These are phyloP conservation scores for Diplodia mutila DNA, from an alignment of 2,329 filamentous ascomycete genomes.

Conservation along the genomic window DNA sequence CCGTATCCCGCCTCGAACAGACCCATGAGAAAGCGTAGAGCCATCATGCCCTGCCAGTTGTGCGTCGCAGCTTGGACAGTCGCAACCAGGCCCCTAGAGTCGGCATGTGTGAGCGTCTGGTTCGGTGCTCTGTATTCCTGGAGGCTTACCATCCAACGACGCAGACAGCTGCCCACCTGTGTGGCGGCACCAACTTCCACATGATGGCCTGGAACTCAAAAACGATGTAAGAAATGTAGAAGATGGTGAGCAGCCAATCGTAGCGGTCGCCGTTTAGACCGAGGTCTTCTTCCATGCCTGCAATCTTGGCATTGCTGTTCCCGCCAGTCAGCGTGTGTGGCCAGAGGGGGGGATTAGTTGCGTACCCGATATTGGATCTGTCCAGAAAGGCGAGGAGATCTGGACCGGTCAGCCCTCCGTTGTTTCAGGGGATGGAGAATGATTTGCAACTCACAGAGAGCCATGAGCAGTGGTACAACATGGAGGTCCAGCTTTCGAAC, in stretches of 20 bases:
- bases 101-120: not conserved
- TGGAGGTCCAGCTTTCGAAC: conserved; percentile 38
- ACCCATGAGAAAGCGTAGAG: conserved; percentile 42
- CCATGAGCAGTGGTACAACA: conserved; percentile 39
- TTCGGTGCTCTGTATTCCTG: not conserved
- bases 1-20: conserved; percentile 50
- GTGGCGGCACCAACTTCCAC: conserved; percentile 44
- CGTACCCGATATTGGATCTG: conserved; percentile 45
- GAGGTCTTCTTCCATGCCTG: conserved; percentile 44
- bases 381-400: conserved; percentile 43
- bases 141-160: conserved; percentile 38
- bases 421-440: not conserved
- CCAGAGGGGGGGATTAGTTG: not conserved
- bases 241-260: conserved; percentile 44
- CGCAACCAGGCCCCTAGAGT: conserved; percentile 34
- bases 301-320: conserved; percentile 44
- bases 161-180: conserved; percentile 41
- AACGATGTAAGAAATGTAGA: conserved; percentile 45
- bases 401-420: not conserved
- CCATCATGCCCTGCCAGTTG: conserved; percentile 41
- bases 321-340: conserved; percentile 12
- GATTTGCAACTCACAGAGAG: conserved; percentile 31
- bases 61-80: conserved; percentile 38
- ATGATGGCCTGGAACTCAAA: conserved; percentile 43
- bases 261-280: conserved; percentile 35